Base-by-base conservation (phyloP, 345 rosid species). In the Populus alba region DNA sequence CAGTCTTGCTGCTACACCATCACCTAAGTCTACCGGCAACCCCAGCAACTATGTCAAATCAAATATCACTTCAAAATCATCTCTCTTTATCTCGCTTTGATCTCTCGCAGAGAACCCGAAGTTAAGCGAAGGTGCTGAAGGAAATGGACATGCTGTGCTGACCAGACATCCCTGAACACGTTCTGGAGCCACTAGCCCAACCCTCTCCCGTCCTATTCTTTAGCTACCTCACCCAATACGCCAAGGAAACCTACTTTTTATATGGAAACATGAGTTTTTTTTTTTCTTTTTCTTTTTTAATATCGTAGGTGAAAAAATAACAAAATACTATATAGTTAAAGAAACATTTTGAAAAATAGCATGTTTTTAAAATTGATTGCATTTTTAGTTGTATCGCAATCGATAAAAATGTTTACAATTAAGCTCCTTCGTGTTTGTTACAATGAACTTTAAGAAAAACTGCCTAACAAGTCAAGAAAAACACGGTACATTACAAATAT, bases 1-100 rank as follows among this genome's bases (percentile, higher is more conserved):
- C 3, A 66, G 69, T 49, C 65, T 38, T 43, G 13, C 13, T 43
- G 47, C 47, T 51, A 33, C 53, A 55, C 73, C 79, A 70, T 78
- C 85, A 33, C 37, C 37, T 4, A 43, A 66, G 72, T 77, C 71
- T 74, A 77, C 73, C 80, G 70, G 61, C 82, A 83, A 29, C 59
- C 55, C 73, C 82, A 79, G 69, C 86, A 63, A 31, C 11, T 33
- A 12, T 43, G 85, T 88, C 90, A 82, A 85, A 87, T 88, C 90
- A 81, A 77, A 81, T 13, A 81, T 88, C 86, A 74, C 76, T 51
- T 88, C 87, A 39, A 78, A 55, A 66, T 75, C 25, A 45, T 47
- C 10, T 69, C 16, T 76, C 45, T 53, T 29, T 63, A 57, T 49
- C 66, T 39, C 39, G 59, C 13, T 43, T 33, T 74, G 35, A 38